Base-by-base conservation (phyloP, 2,329 filamentous ascomycete genomes). In the Curvularia lunata region DNA sequence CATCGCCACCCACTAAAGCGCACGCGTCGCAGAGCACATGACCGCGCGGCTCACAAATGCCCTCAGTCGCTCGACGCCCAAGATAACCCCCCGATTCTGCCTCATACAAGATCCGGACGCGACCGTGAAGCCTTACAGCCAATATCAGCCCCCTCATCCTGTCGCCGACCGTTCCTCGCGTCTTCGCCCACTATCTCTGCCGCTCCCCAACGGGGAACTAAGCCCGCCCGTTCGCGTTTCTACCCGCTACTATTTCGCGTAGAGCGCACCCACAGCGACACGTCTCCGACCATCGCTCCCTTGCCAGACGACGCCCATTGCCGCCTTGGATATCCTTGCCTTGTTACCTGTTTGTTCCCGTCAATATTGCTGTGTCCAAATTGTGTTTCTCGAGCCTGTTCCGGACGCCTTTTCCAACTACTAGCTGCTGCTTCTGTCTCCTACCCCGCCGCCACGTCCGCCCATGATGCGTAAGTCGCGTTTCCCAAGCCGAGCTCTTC, bases 141-240 rank as follows among this genome's bases (percentile, higher is more conserved):
- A 30, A 10, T 12, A 10, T 9, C 28, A 9, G 10, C 9, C n/a
- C 45, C 49, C 54, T 56, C 60, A 56, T 51, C 30, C 52, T 48
- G 43, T 10, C 50, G 49, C 52, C 52, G 57, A 32, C 43, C 12
- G 3, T 25, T 23, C 23, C 49, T 53, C 49, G 51, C 54, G 59
- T 50, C 55, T 23, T 49, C 48, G 46, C 38, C 51, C 25, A 41
- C 28, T 42, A 47, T 62, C 52, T 25, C 25, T 40, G 38, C 47
- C 51, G 45, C 27, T 40, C 38, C 51, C 48, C 27, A 42, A 45
- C 40, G 13, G 34, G 40, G 40, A 21, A 21, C 49, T 37, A 48
- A 13, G 50, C 54, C 51, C 54, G 51, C 59, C 54, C 62, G 58
- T 63, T 70, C 66, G 66, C 66, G 67, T 63, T 58, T 58, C 48